Conservation (phyloP, 2,329 filamentous ascomycete genomes). For the Aphanocladium album region DNA sequence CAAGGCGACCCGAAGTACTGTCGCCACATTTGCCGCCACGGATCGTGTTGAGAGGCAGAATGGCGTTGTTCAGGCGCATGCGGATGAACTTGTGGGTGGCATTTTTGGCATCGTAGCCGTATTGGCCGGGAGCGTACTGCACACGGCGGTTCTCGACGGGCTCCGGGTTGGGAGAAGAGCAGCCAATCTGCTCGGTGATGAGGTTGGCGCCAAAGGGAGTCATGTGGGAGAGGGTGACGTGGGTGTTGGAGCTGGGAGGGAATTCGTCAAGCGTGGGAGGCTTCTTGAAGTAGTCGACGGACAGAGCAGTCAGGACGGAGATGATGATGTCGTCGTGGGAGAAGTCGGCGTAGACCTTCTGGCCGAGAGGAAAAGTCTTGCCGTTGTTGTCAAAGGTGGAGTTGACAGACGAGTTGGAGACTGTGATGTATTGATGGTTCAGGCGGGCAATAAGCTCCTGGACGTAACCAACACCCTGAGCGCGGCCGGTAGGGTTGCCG, state of each 20-base stretch:
- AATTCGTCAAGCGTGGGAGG: constrained; percentile 36
- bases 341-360: constrained; percentile 70
- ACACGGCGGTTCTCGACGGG: constrained; percentile 34
- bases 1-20: constrained; percentile 27
- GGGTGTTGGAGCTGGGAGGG: constrained; percentile 38
- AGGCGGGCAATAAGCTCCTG: constrained; percentile 76
- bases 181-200: constrained; percentile 52
- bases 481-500: constrained; percentile 68
- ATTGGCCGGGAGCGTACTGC: constrained; percentile 37
- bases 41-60: constrained; percentile 42
- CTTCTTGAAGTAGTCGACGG: constrained; percentile 49
- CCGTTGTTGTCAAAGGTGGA: constrained; percentile 60
- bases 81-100: constrained; percentile 43
- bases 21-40: constrained; percentile 37
- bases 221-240: constrained; percentile 44
- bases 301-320: constrained; percentile 35
- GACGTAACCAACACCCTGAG: constrained; percentile 72
- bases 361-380: constrained; percentile 61
- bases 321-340: constrained; percentile 79
- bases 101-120: constrained; percentile 38
- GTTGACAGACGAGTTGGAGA: constrained; percentile 54
- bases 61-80: constrained; percentile 45
- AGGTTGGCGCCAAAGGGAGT: constrained; percentile 52
- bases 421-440: constrained; percentile 63
- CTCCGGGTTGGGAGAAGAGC: constrained; percentile 33